These are phyloP conservation scores for Ambrosia trifida DNA, from an alignment of 129 eudicot species.

Conservation along the genomic window DNA sequence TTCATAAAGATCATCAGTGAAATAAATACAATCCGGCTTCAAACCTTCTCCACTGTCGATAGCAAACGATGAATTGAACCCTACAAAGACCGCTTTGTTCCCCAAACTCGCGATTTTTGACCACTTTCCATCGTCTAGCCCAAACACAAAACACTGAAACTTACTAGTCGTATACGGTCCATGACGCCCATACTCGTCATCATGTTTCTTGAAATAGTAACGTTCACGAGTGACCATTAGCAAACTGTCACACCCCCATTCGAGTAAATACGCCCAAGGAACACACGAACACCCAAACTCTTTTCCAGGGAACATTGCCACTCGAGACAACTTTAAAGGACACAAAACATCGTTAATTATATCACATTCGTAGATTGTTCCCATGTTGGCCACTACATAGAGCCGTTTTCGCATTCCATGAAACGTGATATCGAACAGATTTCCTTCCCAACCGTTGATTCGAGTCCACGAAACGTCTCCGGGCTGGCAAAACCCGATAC, in stretches of 20 bases:
- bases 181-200: slow-evolving; percentile 4
- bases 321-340: neutral
- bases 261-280: slow-evolving; percentile 6
- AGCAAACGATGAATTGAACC: slow-evolving; percentile 30
- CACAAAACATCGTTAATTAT: neutral
- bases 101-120: slow-evolving; percentile 19
- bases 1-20: slow-evolving; percentile 36
- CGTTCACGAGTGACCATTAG: slow-evolving; percentile 32
- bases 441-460: slow-evolving; percentile 23
- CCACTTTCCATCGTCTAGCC: slow-evolving; percentile 31
- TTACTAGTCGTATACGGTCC: slow-evolving; percentile 20
- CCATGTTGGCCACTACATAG: slow-evolving; percentile 22
- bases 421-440: slow-evolving; percentile 23
- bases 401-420: slow-evolving; percentile 12
- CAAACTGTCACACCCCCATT: slow-evolving; percentile 25
- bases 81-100: slow-evolving; percentile 21
- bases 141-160: slow-evolving; percentile 20
- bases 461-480: slow-evolving; percentile 28
- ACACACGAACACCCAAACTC: neutral
- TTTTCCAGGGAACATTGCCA: slow-evolving; percentile 9
- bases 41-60: slow-evolving; percentile 12
- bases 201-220: slow-evolving; percentile 1
- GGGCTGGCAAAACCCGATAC: slow-evolving; percentile 23
- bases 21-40: slow-evolving; percentile 27
- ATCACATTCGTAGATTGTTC: slow-evolving; percentile 28